Evolutionary conservation across 768 basidiomycete species (phyloP).

Genomic region (Suillus subaureus): DNA sequence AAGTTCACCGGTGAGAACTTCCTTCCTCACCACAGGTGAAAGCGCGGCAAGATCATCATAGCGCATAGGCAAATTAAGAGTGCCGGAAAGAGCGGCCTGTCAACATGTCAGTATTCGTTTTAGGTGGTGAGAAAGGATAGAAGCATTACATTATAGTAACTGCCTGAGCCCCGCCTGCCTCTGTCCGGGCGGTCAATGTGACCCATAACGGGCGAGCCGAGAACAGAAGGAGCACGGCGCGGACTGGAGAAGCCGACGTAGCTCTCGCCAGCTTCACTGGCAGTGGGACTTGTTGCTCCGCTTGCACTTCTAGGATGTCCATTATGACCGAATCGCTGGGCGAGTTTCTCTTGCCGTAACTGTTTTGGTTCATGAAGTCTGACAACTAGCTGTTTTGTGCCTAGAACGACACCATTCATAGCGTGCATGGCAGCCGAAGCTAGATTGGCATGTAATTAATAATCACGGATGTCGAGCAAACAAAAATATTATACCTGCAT

Average conservation of each 20-base stretch:
- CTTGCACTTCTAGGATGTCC: conserved; percentile 80
- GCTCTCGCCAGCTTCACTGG: conserved; percentile 80
- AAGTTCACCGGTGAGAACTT: conserved; percentile 82
- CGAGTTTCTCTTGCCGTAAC: conserved; percentile 86
- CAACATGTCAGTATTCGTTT: conserved; percentile 10
- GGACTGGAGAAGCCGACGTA: conserved; percentile 77
- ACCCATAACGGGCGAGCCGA: conserved; percentile 58
- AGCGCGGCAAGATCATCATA: conserved; percentile 82
- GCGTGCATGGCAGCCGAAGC: conserved; percentile 72
- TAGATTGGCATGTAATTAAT: conserved; percentile 28
- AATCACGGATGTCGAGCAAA: not conserved
- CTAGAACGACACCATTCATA: conserved; percentile 79
- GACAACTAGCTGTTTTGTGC: conserved; percentile 79
- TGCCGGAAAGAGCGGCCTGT: conserved; percentile 81
- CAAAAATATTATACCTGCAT: conserved; percentile 58
- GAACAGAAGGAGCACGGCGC: conserved; percentile 48
- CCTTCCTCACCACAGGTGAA: conserved; percentile 86
- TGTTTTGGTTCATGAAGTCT: conserved; percentile 91
- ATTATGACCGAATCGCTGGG: conserved; percentile 78
- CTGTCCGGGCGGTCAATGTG: conserved; percentile 62
- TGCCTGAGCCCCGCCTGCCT: conserved; percentile 78
- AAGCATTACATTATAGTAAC: conserved; percentile 75
- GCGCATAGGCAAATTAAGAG: conserved; percentile 80
- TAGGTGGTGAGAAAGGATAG: conserved; percentile 4
- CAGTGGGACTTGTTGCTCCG: conserved; percentile 84